Percentiles rank a stretch among this genome's conserved stretches.
Conservation (phyloP, 2,329 filamentous ascomycete species). For the Volutella citrinella region DNA sequence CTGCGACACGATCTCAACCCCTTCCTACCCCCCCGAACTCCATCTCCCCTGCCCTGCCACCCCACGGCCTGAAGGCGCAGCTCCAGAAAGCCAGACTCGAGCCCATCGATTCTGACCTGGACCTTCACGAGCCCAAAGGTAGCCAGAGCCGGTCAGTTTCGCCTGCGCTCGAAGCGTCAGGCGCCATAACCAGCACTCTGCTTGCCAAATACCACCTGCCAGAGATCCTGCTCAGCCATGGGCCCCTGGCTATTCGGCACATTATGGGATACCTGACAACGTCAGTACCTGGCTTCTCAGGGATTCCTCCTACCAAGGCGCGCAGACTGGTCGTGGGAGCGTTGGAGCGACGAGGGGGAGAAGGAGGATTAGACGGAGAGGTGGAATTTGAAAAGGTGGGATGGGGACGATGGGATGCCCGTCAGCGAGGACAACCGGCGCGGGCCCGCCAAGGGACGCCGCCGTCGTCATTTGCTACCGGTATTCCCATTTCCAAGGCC, state of each 20-base stretch:
- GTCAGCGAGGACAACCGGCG: slow-evolving; percentile 62
- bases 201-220: slow-evolving; percentile 88
- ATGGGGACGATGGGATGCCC: slow-evolving; percentile 95
- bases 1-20: slow-evolving; percentile 58
- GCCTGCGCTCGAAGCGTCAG: slow-evolving; percentile 64
- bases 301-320: slow-evolving; percentile 85
- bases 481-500: slow-evolving; percentile 55
- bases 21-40: slow-evolving; percentile 93
- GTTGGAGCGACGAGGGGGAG: slow-evolving; percentile 72
- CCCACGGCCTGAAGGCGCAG: slow-evolving; percentile 73
- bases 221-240: slow-evolving; percentile 83
- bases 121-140: slow-evolving; percentile 63
- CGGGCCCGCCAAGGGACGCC: slow-evolving; percentile 43
- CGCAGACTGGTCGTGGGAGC: slow-evolving; percentile 89
- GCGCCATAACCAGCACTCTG: slow-evolving; percentile 79
- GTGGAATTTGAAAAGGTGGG: slow-evolving; percentile 93
- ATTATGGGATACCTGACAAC: slow-evolving; percentile 94
- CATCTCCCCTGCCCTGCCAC: slow-evolving; percentile 82
- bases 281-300: slow-evolving; percentile 87
- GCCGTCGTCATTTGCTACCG: slow-evolving; percentile 42
- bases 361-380: slow-evolving; percentile 62
- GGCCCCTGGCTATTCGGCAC: slow-evolving; percentile 89
- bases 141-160: slow-evolving; percentile 38
- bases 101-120: slow-evolving; percentile 80
- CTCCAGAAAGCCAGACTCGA: slow-evolving; percentile 58